A percentile compares a stretch with the other conserved stretches of the same genome.
phyloP scores from a whole-genome alignment of 306 rosid species.

The Casuarina glauca region DNA sequence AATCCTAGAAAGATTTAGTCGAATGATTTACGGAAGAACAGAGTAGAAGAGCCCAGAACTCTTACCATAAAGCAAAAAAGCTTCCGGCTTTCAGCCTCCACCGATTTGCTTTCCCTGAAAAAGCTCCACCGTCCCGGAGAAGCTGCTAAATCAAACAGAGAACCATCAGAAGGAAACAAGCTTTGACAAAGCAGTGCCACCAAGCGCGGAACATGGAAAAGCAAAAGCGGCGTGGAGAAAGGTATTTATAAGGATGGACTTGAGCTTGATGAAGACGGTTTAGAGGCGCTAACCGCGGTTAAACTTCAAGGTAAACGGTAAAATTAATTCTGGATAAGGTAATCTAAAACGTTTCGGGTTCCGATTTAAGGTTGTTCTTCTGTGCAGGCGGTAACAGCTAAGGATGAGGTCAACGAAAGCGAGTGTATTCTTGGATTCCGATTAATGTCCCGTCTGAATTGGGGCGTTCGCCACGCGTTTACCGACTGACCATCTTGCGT shows the following conservation, averaged over 20 bases:
- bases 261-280: not conserved
- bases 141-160: not conserved
- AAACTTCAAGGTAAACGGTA: not conserved
- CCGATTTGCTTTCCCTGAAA: not conserved
- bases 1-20: not conserved
- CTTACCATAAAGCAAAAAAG: not conserved
- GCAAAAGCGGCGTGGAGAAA: not conserved
- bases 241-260: slow-evolving; percentile 6
- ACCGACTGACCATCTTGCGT: not conserved
- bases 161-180: not conserved
- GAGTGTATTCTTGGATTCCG: not conserved
- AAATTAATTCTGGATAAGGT: not conserved
- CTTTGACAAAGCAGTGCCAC: not conserved
- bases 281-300: slow-evolving; percentile 17
- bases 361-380: not conserved
- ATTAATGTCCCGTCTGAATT: not conserved
- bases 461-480: too few relatives aligned
- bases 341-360: slow-evolving; percentile 19
- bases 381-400: not conserved
- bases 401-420: too few relatives aligned
- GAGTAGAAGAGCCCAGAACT: not conserved
- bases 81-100: not conserved
- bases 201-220: not conserved
- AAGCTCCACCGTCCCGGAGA: not conserved
- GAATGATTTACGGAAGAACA: not conserved